Evolutionary conservation across 371 early-diverging fungal genomes (phyloP).

Genomic region (Chytridium lagenaria): DNA sequence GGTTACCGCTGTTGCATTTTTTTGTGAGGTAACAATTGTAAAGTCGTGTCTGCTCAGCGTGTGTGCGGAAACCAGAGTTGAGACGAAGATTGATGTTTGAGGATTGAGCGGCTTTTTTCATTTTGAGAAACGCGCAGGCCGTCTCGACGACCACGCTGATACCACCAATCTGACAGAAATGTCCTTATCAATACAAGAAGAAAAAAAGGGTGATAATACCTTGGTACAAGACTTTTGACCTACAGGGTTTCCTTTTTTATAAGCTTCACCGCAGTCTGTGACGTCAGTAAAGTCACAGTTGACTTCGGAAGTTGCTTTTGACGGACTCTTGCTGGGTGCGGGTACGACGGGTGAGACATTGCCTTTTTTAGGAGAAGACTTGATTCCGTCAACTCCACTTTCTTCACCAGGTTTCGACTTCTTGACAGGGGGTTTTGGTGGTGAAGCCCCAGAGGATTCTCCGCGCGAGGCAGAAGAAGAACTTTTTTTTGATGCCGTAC

Average conservation of each 20-base stretch:
- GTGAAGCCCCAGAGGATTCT: too few relatives aligned
- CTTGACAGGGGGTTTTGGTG: too few relatives aligned
- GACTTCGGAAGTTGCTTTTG: too few relatives aligned
- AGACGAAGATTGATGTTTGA: constrained; percentile 2
- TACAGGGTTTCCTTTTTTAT: neutral
- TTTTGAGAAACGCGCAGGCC: constrained; percentile 18
- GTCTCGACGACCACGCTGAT: constrained; percentile 14
- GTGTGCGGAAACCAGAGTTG: constrained; percentile 20
- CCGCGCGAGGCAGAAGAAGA: too few relatives aligned
- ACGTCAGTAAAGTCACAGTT: neutral
- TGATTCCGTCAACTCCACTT: too few relatives aligned
- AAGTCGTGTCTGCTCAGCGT: constrained; percentile 13
- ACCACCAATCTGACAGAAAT: constrained; percentile 1
- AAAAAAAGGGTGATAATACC: neutral
- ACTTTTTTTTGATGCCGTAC: too few relatives aligned
- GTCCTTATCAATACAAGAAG: neutral
- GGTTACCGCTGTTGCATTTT: constrained; percentile 8
- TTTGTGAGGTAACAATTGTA: constrained; percentile 14
- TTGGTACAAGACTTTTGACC: neutral
- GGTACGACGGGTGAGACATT: too few relatives aligned
- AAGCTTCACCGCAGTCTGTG: neutral
- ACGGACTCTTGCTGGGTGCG: too few relatives aligned
- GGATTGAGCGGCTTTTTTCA: neutral
- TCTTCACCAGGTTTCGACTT: too few relatives aligned
- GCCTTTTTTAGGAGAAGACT: too few relatives aligned